These are phyloP conservation scores for Coffea eugenioides DNA, from an alignment of 257 asterid genomes.

Conservation along the genomic window DNA sequence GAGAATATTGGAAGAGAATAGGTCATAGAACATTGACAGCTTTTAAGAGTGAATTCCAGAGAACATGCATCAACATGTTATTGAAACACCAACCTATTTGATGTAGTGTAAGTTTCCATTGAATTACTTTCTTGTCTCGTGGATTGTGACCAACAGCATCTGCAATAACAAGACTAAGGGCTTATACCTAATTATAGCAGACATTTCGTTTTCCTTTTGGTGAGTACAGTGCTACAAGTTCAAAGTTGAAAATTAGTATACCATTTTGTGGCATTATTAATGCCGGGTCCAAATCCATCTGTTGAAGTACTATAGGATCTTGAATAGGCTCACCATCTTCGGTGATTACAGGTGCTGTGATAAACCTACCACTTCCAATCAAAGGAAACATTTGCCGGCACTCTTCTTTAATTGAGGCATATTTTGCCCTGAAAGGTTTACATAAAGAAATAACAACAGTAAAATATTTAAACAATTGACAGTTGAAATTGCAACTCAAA, in stretches of 20 bases:
- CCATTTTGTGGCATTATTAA: conserved; percentile 23
- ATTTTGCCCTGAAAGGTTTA: conserved; percentile 57
- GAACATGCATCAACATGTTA: conserved; percentile 3
- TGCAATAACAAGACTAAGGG: conserved; percentile 14
- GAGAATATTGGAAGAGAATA: neutral
- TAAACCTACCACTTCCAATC: conserved; percentile 81
- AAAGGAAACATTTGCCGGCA: conserved; percentile 81
- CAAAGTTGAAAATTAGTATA: conserved; percentile 16
- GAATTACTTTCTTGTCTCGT: conserved; percentile 68
- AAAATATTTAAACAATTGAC: neutral
- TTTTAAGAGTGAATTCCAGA: neutral
- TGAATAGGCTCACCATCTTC: conserved; percentile 79
- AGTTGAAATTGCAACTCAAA: neutral
- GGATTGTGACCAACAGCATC: conserved; percentile 24
- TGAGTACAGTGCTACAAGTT: neutral
- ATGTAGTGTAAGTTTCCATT: conserved; percentile 89
- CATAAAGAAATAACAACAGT: conserved; percentile 11
- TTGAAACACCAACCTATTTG: conserved; percentile 75
- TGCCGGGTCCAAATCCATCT: conserved; percentile 42
- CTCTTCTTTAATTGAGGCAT: conserved; percentile 71
- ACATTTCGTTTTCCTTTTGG: neutral
- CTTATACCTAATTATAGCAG: neutral
- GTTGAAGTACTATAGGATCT: conserved; percentile 88
- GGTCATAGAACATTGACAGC: neutral
- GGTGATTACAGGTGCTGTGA: conserved; percentile 88